Evolutionary conservation across 2,329 filamentous ascomycete genomes (phyloP).

Genomic region (Talaromyces sp.): DNA sequence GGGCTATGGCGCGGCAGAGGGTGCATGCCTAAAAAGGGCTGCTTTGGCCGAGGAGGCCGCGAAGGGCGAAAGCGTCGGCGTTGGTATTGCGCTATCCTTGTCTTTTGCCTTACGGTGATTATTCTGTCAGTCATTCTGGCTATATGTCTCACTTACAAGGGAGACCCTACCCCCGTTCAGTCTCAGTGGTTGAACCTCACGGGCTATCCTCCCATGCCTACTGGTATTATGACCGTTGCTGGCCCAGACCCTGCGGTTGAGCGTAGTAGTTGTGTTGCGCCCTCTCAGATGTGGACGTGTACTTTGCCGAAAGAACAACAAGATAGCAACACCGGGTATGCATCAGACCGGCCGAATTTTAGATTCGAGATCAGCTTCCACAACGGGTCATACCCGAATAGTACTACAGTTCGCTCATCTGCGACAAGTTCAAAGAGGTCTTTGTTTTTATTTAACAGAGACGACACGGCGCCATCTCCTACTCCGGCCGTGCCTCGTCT

Average conservation of each 20-base stretch:
- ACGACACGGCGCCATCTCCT: conserved; percentile 33
- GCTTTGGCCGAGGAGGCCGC: conserved; percentile 58
- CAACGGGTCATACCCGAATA: conserved; percentile 51
- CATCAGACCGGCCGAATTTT: conserved; percentile 68
- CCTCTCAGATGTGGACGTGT: conserved; percentile 79
- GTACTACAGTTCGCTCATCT: conserved; percentile 54
- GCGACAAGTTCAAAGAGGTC: conserved; percentile 20
- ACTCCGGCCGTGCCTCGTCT: conserved; percentile 39
- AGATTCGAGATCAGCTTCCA: conserved; percentile 65
- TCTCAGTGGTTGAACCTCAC: conserved; percentile 77
- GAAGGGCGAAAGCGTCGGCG: conserved; percentile 61
- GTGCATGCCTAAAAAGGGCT: conserved; percentile 58
- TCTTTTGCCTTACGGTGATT: conserved; percentile 50
- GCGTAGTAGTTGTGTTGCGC: conserved; percentile 65
- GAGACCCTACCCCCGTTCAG: conserved; percentile 38
- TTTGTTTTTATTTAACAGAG: conserved; percentile 16
- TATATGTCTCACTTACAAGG: conserved; percentile 49
- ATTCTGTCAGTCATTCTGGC: conserved; percentile 54
- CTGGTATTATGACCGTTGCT: conserved; percentile 72
- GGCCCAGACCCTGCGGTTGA: conserved; percentile 62
- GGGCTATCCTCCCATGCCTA: conserved; percentile 79
- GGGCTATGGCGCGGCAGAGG: conserved; percentile 62
- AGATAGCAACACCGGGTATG: conserved; percentile 51
- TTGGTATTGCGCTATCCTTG: conserved; percentile 51
- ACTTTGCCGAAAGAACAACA: conserved; percentile 74